Evolutionary conservation across 768 basidiomycete genomes (phyloP), one percentile per base, ranked within the genome.

Genomic region (Crassisporium funariophilum): DNA sequence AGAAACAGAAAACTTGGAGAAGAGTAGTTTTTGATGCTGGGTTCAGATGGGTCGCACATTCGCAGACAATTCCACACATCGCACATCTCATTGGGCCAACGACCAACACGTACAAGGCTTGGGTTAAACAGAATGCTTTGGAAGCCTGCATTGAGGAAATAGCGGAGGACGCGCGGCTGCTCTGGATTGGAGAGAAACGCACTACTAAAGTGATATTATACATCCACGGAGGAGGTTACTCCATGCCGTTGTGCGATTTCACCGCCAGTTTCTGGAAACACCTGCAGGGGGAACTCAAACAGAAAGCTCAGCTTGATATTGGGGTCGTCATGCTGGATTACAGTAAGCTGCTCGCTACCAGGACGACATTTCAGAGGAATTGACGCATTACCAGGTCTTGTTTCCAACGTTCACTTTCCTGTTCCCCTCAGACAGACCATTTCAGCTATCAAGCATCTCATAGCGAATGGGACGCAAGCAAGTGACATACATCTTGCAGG

Each of bases 401-500:
- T 61, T 5, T 63, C 65, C 13, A 50, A 53, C 12, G 63, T 53
- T 8, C 41, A 43, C 4, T 68, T 67, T 51, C 70, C 70, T 4
- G 55, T 56, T 2, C 68, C 61, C 21, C 59, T 68, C n/a, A 49
- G 48, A 2, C 68, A 70, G 50, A 49, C 59, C 17, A 47, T 61
- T 4, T 41, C 56, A 1, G 62, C 66, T 0, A 44, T 72, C 5
- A 37, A 65, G 20, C 61, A 63, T 39, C 58, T 71, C 16, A 11
- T 66, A 1, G 50, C 55, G 7, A 44, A 35, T 2, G 67, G 64
- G 5, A 50, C 68, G 2, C 29, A 51, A 2, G 63, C 64, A 0
- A 44, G 56, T 25, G 60, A 67, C 22, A 56, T 72, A 16, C 58
- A 66, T 35, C 25, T 70, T 4, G 55, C 56, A 3, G 68, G 69